Conservation (phyloP, 1,284 basidiomycete genomes). For the Agaricales sp. region DNA sequence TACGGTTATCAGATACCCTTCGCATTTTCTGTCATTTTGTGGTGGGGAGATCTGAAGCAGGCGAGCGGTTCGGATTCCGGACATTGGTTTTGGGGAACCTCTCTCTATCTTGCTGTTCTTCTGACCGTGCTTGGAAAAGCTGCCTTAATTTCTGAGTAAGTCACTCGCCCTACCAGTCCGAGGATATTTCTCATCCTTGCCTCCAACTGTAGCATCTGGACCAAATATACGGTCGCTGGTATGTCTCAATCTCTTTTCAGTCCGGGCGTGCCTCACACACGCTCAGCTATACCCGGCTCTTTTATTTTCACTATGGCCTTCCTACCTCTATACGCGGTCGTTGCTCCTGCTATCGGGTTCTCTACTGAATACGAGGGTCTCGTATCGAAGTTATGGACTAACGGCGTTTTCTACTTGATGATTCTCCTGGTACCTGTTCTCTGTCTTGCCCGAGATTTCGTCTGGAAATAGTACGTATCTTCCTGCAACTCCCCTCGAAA, state of each 20-base stretch:
- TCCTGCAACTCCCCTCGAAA: too few relatives aligned
- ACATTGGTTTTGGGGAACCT: slow-evolving; percentile 98
- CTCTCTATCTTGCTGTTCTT: slow-evolving; percentile 85
- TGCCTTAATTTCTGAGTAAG: slow-evolving; percentile 93
- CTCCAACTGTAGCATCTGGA: slow-evolving; percentile 72
- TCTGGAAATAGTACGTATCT: slow-evolving; percentile 91
- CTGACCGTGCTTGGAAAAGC: slow-evolving; percentile 97
- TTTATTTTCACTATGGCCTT: slow-evolving; percentile 93
- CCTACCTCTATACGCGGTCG: slow-evolving; percentile 82
- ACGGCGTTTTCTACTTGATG: slow-evolving; percentile 84
- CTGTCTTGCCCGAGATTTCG: slow-evolving; percentile 86
- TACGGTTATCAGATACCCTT: slow-evolving; percentile 56
- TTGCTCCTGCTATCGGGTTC: slow-evolving; percentile 83
- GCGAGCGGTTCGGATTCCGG: slow-evolving; percentile 76
- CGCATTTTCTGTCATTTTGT: slow-evolving; percentile 82
- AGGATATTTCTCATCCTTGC: slow-evolving; percentile 10
- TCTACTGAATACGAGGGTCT: slow-evolving; percentile 87
- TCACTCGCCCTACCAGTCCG: slow-evolving; percentile 11
- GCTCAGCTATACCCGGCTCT: slow-evolving; percentile 85
- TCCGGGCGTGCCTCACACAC: slow-evolving; percentile 7
- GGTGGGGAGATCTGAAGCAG: slow-evolving; percentile 86
- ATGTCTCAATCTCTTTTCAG: slow-evolving; percentile 13
- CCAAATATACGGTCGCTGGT: slow-evolving; percentile 94
- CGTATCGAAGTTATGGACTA: slow-evolving; percentile 81
- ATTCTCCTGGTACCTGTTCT: slow-evolving; percentile 83